A percentile compares a stretch with the other conserved stretches of the same genome.
These are phyloP conservation scores for Plasmodium blacklocki DNA, from an alignment of 169 alveolate species.

Conservation along the genomic window DNA sequence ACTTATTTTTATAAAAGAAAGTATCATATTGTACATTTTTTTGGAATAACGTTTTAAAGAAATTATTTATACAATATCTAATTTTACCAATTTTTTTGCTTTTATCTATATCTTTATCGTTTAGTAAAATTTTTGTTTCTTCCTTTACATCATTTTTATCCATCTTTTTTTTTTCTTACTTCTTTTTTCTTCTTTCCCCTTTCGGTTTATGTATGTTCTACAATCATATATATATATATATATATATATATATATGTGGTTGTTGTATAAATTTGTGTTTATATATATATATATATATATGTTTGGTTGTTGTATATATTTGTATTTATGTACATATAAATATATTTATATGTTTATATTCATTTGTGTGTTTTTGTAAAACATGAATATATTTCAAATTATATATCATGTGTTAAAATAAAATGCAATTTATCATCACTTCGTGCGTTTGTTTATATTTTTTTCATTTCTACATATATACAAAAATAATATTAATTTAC, in stretches of 20 bases:
- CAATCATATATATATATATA: no score
- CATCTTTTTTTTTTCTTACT: slow-evolving; percentile 2
- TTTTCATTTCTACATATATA: slow-evolving; percentile 8
- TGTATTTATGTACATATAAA: neutral
- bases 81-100: slow-evolving; percentile 4
- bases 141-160: slow-evolving; percentile 9
- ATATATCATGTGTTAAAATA: neutral
- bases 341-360: neutral
- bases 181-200: slow-evolving; percentile 1
- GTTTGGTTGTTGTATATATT: no score
- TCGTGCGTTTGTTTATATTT: neutral
- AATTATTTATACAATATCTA: slow-evolving; percentile 4
- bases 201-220: neutral
- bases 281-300: no score
- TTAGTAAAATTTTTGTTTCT: slow-evolving; percentile 21
- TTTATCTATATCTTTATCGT: slow-evolving; percentile 35
- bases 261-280: no score
- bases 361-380: neutral
- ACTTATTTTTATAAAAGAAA: slow-evolving; percentile 20
- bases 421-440: neutral
- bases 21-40: slow-evolving; percentile 3
- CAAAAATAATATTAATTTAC: neutral
- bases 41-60: slow-evolving; percentile 5
- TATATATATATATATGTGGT: no score
- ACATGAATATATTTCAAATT: neutral